Evolutionary conservation across 2,329 filamentous ascomycete genomes (phyloP).

Genomic region (Claviceps quebecensis): DNA sequence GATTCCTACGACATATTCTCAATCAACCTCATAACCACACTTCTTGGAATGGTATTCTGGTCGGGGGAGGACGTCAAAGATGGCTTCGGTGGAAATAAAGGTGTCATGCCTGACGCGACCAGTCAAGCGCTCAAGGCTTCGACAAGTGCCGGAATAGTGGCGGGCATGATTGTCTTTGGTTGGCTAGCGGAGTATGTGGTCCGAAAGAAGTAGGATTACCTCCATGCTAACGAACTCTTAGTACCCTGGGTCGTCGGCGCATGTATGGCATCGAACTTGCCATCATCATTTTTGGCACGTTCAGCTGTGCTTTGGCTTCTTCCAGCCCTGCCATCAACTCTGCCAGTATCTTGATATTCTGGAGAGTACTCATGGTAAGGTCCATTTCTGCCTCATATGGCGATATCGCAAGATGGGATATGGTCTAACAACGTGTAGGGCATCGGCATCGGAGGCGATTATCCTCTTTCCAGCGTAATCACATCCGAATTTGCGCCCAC

Average conservation of each 20-base stretch:
- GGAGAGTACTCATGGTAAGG: constrained; percentile 56
- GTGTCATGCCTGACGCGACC: constrained; percentile 46
- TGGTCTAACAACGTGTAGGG: constrained; percentile 27
- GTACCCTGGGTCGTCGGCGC: constrained; percentile 55
- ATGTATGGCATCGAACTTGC: constrained; percentile 73
- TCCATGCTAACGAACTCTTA: constrained; percentile 9
- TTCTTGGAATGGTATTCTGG: constrained; percentile 69
- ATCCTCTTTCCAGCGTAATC: constrained; percentile 67
- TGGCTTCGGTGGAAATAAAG: constrained; percentile 37
- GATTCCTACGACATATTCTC: constrained; percentile 75
- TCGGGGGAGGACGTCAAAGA: constrained; percentile 27
- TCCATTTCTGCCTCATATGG: background rate
- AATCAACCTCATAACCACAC: constrained; percentile 57
- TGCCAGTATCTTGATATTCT: constrained; percentile 53
- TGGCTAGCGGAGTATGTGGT: constrained; percentile 52
- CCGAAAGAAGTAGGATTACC: background rate
- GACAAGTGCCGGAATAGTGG: constrained; percentile 63
- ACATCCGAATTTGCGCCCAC: constrained; percentile 78
- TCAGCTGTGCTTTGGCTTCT: constrained; percentile 51
- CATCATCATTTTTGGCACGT: constrained; percentile 56
- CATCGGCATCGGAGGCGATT: constrained; percentile 68
- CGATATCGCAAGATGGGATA: background rate
- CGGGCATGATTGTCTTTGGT: constrained; percentile 67
- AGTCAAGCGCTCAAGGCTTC: constrained; percentile 70
- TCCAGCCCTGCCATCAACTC: constrained; percentile 46